These are phyloP conservation scores for Trametes cubensis DNA, from an alignment of 768 basidiomycete species.

Conservation along the genomic window DNA sequence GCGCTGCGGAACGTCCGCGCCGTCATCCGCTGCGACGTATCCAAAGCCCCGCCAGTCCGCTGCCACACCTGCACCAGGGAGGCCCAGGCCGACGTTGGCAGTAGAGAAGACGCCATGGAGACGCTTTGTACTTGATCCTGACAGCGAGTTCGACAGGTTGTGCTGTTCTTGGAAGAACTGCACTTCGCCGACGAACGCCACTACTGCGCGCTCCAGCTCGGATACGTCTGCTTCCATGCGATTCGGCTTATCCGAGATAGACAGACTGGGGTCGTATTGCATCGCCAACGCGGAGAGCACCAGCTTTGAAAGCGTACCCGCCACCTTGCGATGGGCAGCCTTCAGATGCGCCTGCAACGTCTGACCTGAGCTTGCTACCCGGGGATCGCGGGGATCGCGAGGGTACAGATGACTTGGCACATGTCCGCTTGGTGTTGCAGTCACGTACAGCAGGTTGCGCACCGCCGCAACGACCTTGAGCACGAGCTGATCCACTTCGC, in stretches of 20 bases:
- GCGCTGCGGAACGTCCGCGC: conserved; percentile 31
- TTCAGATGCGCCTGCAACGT: conserved; percentile 59
- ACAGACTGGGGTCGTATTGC: conserved; percentile 74
- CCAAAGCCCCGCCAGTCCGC: conserved; percentile 87
- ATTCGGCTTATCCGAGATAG: conserved; percentile 58
- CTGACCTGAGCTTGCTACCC: conserved; percentile 41
- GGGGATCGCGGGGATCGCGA: conserved; percentile 49
- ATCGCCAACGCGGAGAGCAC: conserved; percentile 91
- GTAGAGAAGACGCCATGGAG: conserved; percentile 64
- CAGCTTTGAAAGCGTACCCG: conserved; percentile 85
- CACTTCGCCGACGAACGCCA: conserved; percentile 71
- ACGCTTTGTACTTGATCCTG: conserved; percentile 45
- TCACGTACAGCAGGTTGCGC: conserved; percentile 66
- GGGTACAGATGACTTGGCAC: conserved; percentile 59
- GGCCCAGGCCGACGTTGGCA: conserved; percentile 68
- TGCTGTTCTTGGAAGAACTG: conserved; percentile 54
- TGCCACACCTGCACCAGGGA: conserved; percentile 79
- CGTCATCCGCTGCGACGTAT: conserved; percentile 62
- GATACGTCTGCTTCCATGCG: conserved; percentile 77
- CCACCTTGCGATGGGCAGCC: conserved; percentile 82
- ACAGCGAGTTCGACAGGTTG: conserved; percentile 27
- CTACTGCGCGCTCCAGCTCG: conserved; percentile 72
- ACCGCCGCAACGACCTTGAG: conserved; percentile 67
- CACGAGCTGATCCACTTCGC: conserved; percentile 64
- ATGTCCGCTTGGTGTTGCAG: conserved; percentile 48